Base-by-base conservation (phyloP, 805 yeast species). In the Yarrowia osloensis region DNA sequence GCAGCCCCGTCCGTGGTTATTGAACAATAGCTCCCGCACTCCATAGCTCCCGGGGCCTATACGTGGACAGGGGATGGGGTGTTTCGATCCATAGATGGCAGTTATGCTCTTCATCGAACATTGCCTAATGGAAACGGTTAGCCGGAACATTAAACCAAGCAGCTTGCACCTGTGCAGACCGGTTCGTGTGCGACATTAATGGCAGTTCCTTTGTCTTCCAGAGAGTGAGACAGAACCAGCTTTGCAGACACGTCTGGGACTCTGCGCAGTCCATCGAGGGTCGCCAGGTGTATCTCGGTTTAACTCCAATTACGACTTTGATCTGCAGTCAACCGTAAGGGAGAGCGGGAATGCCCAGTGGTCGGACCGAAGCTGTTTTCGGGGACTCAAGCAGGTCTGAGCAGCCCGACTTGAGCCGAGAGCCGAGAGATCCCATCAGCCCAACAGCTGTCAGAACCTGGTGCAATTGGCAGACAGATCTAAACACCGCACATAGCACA, bases 301-400 rank as follows among this genome's bases (percentile, higher is more conserved):
- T 21, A 35, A 35, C 59, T 52, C 59, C 57, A 50, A 50, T 50
- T 33, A 29, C 54, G 37, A 29, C 54, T 29, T 19, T 29, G 54
- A 49, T 49, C 54, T 49, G 54, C 54, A 49, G 4, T 26, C 37
- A 31, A 50, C 39, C 39, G 39, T 31, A 13, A 50, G 17, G 39
- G 28, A 49, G 37, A 26, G 35, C 55, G 55, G 55, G 39, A 50
- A 50, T 50, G 55, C 39, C 35, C 39, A 13, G 26, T 12, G n/a
- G 26, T 50, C 55, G 55, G 55, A 2, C 55, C 55, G 55, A 50
- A 15, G n/a, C 39, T 8, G 13, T 24, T 31, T 13, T 29, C 24
- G 29, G 49, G 9, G 24, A 15, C 29, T 17, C 19, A 24, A 3
- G 4, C 11, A 46, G 33, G 21, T n/a, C 21, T 19, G 15, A 26